Percentiles rank a stretch among this genome's conserved stretches.
These are phyloP conservation scores for Fusarium sp. DNA, from an alignment of 2,329 filamentous ascomycete species.

Conservation along the genomic window DNA sequence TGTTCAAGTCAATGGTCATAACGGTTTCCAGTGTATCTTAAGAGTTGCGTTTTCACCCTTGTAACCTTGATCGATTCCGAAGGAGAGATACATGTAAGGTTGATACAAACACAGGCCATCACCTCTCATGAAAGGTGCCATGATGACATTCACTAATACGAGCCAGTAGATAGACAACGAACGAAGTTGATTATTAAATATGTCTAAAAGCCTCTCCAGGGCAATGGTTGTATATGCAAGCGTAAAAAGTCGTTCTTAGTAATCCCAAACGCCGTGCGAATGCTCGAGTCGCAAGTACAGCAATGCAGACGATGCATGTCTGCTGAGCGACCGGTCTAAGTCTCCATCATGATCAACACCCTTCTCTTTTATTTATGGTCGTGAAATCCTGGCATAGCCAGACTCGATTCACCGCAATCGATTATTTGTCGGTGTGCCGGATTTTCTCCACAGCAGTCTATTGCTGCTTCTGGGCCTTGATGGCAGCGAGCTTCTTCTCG, in stretches of 20 bases:
- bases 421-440: slow-evolving; percentile 18
- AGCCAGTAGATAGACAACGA: slow-evolving; percentile 31
- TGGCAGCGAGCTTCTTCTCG: slow-evolving; percentile 77
- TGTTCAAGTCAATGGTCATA: no score
- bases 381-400: slow-evolving; percentile 15
- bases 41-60: no score
- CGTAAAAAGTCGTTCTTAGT: slow-evolving; percentile 47
- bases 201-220: slow-evolving; percentile 48
- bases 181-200: slow-evolving; percentile 52
- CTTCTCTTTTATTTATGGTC: slow-evolving; percentile 16
- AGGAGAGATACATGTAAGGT: neutral
- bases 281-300: slow-evolving; percentile 40
- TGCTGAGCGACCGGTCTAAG: slow-evolving; percentile 37
- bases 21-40: no score
- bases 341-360: slow-evolving; percentile 43
- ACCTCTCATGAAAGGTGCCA: neutral
- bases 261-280: slow-evolving; percentile 50
- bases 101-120: neutral
- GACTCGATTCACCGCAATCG: slow-evolving; percentile 45
- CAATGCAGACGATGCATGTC: slow-evolving; percentile 37
- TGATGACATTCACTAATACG: neutral
- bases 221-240: slow-evolving; percentile 48
- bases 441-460: slow-evolving; percentile 53
- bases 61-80: no score
- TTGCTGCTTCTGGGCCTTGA: slow-evolving; percentile 75